Evolutionary conservation across 192 early-diverging fungal genomes (phyloP).

Genomic region (Gryganskiella cystojenkinii): DNA sequence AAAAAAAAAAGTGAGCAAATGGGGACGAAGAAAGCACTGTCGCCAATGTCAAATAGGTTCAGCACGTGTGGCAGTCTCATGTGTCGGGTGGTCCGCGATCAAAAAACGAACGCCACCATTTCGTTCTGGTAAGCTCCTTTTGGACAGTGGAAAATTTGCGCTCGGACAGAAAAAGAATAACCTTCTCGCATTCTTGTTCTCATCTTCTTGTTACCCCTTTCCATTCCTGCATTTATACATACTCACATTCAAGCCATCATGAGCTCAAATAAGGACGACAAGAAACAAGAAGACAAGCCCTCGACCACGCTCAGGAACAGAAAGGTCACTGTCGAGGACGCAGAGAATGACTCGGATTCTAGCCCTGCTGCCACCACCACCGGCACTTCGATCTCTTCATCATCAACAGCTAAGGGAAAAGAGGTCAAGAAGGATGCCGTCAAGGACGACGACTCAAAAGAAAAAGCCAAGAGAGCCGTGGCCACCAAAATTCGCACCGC

Average conservation of each 20-base stretch:
- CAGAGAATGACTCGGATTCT: conserved; percentile 25
- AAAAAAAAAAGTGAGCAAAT: neutral
- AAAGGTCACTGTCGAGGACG: conserved; percentile 46
- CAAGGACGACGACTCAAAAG: conserved; percentile 11
- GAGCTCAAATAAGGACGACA: conserved; percentile 7
- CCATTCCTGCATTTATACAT: neutral
- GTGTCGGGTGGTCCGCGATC: no score
- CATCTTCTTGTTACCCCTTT: neutral
- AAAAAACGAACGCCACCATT: no score
- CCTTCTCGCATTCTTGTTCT: neutral
- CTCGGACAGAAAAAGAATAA: neutral
- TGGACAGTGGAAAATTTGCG: no score
- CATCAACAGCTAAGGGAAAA: neutral
- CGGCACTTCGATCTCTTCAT: conserved; percentile 28
- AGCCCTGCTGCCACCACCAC: conserved; percentile 21
- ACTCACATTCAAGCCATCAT: conserved; percentile 6
- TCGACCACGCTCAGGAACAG: conserved; percentile 27
- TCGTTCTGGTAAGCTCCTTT: no score
- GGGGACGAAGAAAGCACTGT: neutral
- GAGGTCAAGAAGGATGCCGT: conserved; percentile 7
- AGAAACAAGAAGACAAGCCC: neutral
- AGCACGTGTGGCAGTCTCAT: no score
- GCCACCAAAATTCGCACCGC: neutral
- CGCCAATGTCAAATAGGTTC: no score
- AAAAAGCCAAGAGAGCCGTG: conserved; percentile 10